Conservation (phyloP, 768 basidiomycete species). For the Calocera viscosa region DNA sequence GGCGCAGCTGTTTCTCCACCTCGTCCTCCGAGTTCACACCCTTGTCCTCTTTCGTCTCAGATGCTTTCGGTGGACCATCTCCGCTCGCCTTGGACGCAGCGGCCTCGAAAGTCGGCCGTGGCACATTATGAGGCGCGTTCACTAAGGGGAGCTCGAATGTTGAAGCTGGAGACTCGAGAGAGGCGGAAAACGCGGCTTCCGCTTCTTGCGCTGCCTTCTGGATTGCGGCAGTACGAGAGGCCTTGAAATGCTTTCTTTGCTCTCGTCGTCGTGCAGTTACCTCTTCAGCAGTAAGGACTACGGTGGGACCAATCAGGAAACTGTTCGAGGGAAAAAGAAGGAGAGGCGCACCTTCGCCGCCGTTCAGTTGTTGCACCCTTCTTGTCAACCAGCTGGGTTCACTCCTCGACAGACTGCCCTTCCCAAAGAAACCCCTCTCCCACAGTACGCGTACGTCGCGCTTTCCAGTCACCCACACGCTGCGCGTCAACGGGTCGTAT, state of each 20-base stretch:
- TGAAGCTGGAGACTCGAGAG: constrained; percentile 32
- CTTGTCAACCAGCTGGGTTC: constrained; percentile 88
- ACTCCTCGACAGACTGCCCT: constrained; percentile 85
- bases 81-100: background rate
- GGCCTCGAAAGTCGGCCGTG: background rate
- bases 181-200: constrained; percentile 56
- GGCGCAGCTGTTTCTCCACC: constrained; percentile 24
- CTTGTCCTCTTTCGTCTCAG: constrained; percentile 44
- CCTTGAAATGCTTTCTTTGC: constrained; percentile 85
- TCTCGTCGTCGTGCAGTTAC: constrained; percentile 74
- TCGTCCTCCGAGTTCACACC: constrained; percentile 27
- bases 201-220: constrained; percentile 70
- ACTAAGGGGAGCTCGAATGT: constrained; percentile 13
- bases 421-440: constrained; percentile 91
- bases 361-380: constrained; percentile 52
- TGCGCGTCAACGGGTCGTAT: constrained; percentile 67
- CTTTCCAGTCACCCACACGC: constrained; percentile 57
- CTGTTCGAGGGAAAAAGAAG: background rate
- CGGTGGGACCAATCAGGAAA: background rate
- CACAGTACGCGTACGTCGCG: constrained; percentile 42
- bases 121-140: constrained; percentile 8
- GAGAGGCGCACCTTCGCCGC: constrained; percentile 45
- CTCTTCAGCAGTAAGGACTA: constrained; percentile 80
- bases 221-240: constrained; percentile 79
- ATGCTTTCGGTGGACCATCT: constrained; percentile 38